Conservation (phyloP, 345 rosid genomes). For the Arabis alpina region DNA sequence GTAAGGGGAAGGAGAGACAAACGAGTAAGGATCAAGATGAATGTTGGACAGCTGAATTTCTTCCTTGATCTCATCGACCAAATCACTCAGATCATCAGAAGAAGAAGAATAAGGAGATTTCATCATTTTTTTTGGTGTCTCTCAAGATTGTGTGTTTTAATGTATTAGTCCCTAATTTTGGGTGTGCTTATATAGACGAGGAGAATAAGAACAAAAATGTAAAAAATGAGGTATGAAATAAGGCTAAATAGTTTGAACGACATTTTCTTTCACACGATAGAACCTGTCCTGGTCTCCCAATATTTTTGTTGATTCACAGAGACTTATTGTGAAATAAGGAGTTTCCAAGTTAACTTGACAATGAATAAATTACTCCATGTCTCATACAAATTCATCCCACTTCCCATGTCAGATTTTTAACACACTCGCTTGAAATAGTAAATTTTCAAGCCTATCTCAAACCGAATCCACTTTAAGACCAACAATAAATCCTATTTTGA, state of each 20-base stretch:
- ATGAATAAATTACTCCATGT: too few species aligned
- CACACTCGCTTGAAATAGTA: too few species aligned
- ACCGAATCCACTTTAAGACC: too few species aligned
- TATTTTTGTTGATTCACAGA: not conserved
- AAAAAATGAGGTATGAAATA: constrained; percentile 5
- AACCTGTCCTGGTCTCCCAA: not conserved
- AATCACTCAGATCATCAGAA: constrained; percentile 28
- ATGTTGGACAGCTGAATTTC: constrained; percentile 23
- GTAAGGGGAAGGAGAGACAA: constrained; percentile 58
- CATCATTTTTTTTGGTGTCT: not conserved
- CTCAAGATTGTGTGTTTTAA: not conserved
- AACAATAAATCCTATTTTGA: too few species aligned
- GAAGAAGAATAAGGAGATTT: constrained; percentile 19
- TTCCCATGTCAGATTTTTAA: too few species aligned
- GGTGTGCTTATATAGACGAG: constrained; percentile 29
- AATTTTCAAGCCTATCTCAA: too few species aligned
- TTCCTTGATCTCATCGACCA: constrained; percentile 45
- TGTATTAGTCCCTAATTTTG: not conserved
- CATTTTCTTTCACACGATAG: not conserved
- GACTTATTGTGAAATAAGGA: not conserved
- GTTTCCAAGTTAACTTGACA: too few species aligned
- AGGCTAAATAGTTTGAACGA: not conserved
- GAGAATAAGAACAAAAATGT: constrained; percentile 6
- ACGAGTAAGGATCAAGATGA: constrained; percentile 34
- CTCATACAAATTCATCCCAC: too few species aligned